Conservation (phyloP, 2,329 filamentous ascomycete genomes). For the Pseudocercospora musae region DNA sequence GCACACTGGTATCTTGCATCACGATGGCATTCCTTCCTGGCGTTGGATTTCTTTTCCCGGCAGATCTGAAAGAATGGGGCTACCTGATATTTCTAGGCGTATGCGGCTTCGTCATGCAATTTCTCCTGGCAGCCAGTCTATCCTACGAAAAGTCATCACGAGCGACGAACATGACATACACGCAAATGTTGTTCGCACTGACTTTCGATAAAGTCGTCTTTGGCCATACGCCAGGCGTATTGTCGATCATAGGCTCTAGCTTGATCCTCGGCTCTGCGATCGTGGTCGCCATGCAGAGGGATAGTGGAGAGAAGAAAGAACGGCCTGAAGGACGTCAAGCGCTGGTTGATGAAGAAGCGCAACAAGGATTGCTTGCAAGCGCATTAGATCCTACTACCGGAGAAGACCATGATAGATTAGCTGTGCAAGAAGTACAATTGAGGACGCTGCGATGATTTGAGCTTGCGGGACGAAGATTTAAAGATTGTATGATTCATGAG, state of each 20-base stretch:
- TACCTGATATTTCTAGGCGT: slow-evolving; percentile 66
- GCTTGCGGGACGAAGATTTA: neutral
- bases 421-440: neutral
- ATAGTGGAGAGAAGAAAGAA: slow-evolving; percentile 9
- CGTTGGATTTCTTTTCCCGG: slow-evolving; percentile 57
- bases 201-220: slow-evolving; percentile 63
- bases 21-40: slow-evolving; percentile 57
- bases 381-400: slow-evolving; percentile 15
- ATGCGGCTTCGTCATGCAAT: slow-evolving; percentile 80
- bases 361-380: slow-evolving; percentile 21
- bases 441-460: neutral
- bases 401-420: slow-evolving; percentile 19
- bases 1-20: slow-evolving; percentile 62
- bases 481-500: neutral
- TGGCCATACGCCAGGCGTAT: slow-evolving; percentile 54
- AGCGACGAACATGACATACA: slow-evolving; percentile 66
- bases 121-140: slow-evolving; percentile 74
- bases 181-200: slow-evolving; percentile 67
- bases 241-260: slow-evolving; percentile 60
- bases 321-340: slow-evolving; percentile 2
- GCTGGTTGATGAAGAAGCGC: slow-evolving; percentile 26
- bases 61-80: slow-evolving; percentile 58
- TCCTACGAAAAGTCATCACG: slow-evolving; percentile 64
- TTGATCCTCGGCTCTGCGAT: slow-evolving; percentile 65
- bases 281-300: slow-evolving; percentile 58